Base-by-base conservation (phyloP, 805 yeast genomes). In the Priceomyces carsonii region DNA sequence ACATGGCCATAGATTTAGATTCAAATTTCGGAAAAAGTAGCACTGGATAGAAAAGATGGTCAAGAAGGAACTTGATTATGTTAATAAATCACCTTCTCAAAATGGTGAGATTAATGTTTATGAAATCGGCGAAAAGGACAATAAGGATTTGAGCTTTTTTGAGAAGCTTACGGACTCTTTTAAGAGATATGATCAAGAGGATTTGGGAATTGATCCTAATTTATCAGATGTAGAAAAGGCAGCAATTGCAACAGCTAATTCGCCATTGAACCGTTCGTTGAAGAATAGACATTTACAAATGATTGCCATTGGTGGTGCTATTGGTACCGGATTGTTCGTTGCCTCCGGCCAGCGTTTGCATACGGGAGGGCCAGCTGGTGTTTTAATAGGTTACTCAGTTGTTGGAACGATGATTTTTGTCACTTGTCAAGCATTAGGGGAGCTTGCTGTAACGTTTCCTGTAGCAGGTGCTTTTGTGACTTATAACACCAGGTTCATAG, bases 271-370 rank as follows among this genome's bases (percentile, higher is more conserved):
- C 27, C 57, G 76, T 45, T 66, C 70, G 22, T 59, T 75, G 39
- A 65, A 66, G 41, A 47, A 52, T 36, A 63, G 80, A 52, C 79
- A 75, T 38, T 62, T 75, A 37, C 83, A 78, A 55, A 75, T 80
- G 80, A 76, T 80, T 42, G 82, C 87, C 24, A 71, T 82, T 36
- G 88, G 85, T 42, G 85, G 86, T 35, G 69, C 73, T 47, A 60
- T 69, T 25, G 74, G 75, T 24, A 59, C 71, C 22, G 79, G 79
- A 31, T 61, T 64, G 15, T 35, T 35, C 17, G 26, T 35, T n/a
- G 31, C 26, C 19, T 73, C 85, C 2, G 86, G 43, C 17, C 28
- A 36, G 14, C 64, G 68, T 1, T 53, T 67, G 43, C 42, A 49
- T 10, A 57, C 57, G 13, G 73, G 72, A 21, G 73, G 73, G 5